Percentiles rank a stretch among this genome's conserved stretches.
phyloP scores from a whole-genome alignment of 1,139 yeast genomes.

The Kodamaea derodonti region DNA sequence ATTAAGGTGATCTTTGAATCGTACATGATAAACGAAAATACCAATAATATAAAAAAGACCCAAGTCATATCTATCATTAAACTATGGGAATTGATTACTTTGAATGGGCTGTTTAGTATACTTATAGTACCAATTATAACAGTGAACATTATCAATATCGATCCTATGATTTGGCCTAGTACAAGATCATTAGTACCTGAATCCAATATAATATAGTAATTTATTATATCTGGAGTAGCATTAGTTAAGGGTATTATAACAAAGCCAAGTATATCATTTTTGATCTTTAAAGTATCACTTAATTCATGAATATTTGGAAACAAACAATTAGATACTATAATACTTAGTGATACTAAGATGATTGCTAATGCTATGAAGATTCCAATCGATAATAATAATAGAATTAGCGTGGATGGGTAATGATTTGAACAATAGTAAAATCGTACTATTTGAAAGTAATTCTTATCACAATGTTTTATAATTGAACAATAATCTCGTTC shows the following conservation, averaged over 20 bases:
- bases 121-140: constrained; percentile 35
- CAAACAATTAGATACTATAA: constrained; percentile 35
- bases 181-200: constrained; percentile 33
- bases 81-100: constrained; percentile 17
- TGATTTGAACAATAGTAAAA: constrained; percentile 23
- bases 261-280: constrained; percentile 31
- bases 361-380: constrained; percentile 16
- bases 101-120: constrained; percentile 22
- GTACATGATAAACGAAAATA: constrained; percentile 41
- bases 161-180: constrained; percentile 41
- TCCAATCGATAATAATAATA: constrained; percentile 13
- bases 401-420: constrained; percentile 12
- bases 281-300: constrained; percentile 24
- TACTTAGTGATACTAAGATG: constrained; percentile 25
- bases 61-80: constrained; percentile 31
- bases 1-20: constrained; percentile 47
- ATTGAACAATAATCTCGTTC: constrained; percentile 16
- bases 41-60: constrained; percentile 30
- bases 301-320: constrained; percentile 29
- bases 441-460: constrained; percentile 24
- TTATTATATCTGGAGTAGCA: constrained; percentile 39
- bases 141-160: constrained; percentile 34
- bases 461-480: constrained; percentile 21
- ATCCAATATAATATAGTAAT: constrained; percentile 31
- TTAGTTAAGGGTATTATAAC: constrained; percentile 39